Conservation (phyloP, 2,329 filamentous ascomycete genomes). For the Huntiella moniliformis region DNA sequence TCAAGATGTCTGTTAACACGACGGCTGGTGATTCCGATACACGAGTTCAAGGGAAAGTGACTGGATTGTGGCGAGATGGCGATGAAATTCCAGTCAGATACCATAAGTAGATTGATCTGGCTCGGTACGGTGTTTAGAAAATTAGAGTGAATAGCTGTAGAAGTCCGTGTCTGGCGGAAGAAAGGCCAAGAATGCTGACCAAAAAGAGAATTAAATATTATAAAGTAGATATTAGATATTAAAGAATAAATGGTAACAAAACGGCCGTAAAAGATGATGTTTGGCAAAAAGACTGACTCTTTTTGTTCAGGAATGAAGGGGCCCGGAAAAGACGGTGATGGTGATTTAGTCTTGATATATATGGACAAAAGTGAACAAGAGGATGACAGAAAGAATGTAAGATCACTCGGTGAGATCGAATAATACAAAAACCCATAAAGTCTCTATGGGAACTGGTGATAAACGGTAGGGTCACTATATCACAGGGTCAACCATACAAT, state of each 20-base stretch:
- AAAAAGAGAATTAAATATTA: too few species aligned
- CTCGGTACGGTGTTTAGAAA: background rate
- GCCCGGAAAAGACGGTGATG: background rate
- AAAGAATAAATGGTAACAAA: background rate
- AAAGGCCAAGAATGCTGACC: too few species aligned
- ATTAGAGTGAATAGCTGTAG: background rate
- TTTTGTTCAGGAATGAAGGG: constrained; percentile 12
- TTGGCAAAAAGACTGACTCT: too few species aligned
- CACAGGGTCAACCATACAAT: too few species aligned
- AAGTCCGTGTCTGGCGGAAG: too few species aligned
- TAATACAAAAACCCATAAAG: too few species aligned
- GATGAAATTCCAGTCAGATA: constrained; percentile 9
- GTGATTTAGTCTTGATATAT: constrained; percentile 10
- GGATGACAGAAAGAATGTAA: background rate
- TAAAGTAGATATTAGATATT: too few species aligned
- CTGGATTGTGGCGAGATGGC: constrained; percentile 11
- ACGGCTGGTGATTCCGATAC: background rate
- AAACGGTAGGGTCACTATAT: too few species aligned
- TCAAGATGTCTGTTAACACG: background rate
- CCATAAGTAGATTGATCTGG: background rate
- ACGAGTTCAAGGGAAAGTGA: background rate
- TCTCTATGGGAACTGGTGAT: too few species aligned
- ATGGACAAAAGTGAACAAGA: constrained; percentile 4
- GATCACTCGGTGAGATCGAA: too few species aligned
- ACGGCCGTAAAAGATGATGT: background rate